Conservation (phyloP, 352 stramenopile genomes). For the Phytophthora tentaculata region DNA sequence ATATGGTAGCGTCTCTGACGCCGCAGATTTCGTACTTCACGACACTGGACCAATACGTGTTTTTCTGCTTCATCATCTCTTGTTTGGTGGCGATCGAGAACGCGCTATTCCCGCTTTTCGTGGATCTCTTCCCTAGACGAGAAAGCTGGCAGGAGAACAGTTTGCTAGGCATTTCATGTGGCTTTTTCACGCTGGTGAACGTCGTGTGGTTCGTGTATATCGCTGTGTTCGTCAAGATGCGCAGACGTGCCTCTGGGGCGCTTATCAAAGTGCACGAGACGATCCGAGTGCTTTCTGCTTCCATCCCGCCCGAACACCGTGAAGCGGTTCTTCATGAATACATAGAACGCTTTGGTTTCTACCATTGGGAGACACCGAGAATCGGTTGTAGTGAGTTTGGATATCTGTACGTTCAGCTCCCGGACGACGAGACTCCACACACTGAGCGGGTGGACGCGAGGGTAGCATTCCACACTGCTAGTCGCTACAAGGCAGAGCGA, state of each 20-base stretch:
- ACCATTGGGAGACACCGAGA: conserved; percentile 23
- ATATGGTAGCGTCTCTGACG: conserved; percentile 51
- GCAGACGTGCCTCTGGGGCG: conserved; percentile 20
- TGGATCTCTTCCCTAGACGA: conserved; percentile 19
- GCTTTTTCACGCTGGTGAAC: conserved; percentile 51
- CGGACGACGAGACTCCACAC: conserved; percentile 26
- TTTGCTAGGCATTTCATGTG: conserved; percentile 43
- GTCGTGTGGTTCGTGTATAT: conserved; percentile 42
- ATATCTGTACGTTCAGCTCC: conserved; percentile 42
- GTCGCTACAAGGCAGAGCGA: conserved; percentile 24
- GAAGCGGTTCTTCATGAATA: conserved; percentile 37
- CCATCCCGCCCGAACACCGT: conserved; percentile 35
- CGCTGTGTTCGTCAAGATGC: conserved; percentile 36
- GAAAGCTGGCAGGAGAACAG: conserved; percentile 39
- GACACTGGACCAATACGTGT: conserved; percentile 66
- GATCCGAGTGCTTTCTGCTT: conserved; percentile 40
- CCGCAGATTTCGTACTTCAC: conserved; percentile 76
- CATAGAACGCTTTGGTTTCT: conserved; percentile 19
- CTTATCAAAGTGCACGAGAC: conserved; percentile 48
- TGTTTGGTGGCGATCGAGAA: conserved; percentile 66
- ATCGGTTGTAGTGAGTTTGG: conserved; percentile 36
- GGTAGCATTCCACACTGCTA: conserved; percentile 10
- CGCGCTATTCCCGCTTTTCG: conserved; percentile 49
- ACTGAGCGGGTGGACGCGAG: conserved; percentile 16
- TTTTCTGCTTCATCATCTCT: conserved; percentile 68